Evolutionary conservation across 306 rosid species (phyloP), one percentile per base, ranked within the genome.

Genomic region (Casuarina glauca): DNA sequence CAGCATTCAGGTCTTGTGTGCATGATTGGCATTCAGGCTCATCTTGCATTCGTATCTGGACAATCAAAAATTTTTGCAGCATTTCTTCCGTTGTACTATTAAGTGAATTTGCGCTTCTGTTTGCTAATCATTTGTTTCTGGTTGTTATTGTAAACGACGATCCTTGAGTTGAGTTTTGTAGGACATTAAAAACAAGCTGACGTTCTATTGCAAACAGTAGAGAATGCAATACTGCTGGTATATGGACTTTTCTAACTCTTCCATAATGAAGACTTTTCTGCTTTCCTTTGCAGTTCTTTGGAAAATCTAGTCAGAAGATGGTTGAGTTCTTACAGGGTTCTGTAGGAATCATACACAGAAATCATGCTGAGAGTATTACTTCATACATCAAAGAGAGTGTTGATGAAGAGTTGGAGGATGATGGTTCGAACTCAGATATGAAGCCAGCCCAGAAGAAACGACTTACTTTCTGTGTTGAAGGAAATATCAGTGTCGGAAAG

Each of bases 401-500:
- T 7, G 97, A 95, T 78, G 91, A 92, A 80, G 98, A 95, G 80
- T 57, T 84, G 81, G 67, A 81, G n/a, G 97, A 92, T 68, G 96
- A 85, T n/a, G 81, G 62, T 79, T 81, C 91, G 38, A 76, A 76
- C 78, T 78, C 83, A 0, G 87, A 85, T 66, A 49, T 45, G 58
- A 87, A 76, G 83, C 36, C 61, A 3, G 51, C 61, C 52, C 93
- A 79, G 78, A 95, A 91, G 83, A 93, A 91, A 79, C 86, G 93
- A 26, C 57, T 95, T 46, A 95, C 98, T 11, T 91, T 93, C 78
- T 95, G 98, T 75, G 98, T 95, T 2, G 97, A 95, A 88, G 98
- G 98, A 75, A 95, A 95, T 66, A 95, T 95, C 72, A 95, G 98
- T 13, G 97, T 95, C 57, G 99, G 98, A 60, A 95, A 95, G 91